Conservation (phyloP, 2,329 filamentous ascomycete genomes). For the Xylaria sp. region DNA sequence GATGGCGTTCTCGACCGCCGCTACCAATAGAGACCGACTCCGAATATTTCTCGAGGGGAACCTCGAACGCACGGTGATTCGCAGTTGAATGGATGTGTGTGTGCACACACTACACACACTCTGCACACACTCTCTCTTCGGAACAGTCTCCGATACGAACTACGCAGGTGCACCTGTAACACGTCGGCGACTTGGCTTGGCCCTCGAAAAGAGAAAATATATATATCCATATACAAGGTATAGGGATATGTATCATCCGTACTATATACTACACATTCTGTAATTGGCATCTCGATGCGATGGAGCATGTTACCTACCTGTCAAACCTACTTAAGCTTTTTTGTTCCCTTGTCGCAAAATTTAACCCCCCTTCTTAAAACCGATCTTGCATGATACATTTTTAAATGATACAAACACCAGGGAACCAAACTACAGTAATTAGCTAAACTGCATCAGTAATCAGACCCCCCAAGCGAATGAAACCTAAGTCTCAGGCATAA, state of each 20-base stretch:
- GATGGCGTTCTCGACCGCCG: constrained; percentile 15
- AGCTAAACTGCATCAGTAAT: not conserved
- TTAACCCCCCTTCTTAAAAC: not conserved
- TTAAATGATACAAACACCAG: not conserved
- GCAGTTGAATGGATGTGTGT: not conserved
- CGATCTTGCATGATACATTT: not conserved
- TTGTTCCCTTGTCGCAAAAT: not conserved
- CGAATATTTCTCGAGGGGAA: constrained; percentile 9
- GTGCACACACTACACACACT: not conserved
- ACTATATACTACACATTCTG: not conserved
- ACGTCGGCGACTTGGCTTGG: constrained; percentile 8
- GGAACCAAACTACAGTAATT: not conserved
- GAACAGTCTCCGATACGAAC: constrained; percentile 30
- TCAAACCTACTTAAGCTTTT: constrained; percentile 9
- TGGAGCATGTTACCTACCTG: constrained; percentile 9
- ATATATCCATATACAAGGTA: not conserved
- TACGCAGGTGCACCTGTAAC: constrained; percentile 23
- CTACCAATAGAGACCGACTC: constrained; percentile 20
- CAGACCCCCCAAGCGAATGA: not conserved
- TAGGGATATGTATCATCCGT: not conserved
- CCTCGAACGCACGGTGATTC: constrained; percentile 28
- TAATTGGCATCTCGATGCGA: constrained; percentile 14
- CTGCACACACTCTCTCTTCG: not conserved
- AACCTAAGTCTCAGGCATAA: constrained; percentile 1
- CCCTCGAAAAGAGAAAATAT: not conserved